Percentiles rank a stretch among this genome's conserved stretches.
These are phyloP conservation scores for Eimeria zaria DNA, from an alignment of 169 alveolate genomes.

Conservation along the genomic window DNA sequence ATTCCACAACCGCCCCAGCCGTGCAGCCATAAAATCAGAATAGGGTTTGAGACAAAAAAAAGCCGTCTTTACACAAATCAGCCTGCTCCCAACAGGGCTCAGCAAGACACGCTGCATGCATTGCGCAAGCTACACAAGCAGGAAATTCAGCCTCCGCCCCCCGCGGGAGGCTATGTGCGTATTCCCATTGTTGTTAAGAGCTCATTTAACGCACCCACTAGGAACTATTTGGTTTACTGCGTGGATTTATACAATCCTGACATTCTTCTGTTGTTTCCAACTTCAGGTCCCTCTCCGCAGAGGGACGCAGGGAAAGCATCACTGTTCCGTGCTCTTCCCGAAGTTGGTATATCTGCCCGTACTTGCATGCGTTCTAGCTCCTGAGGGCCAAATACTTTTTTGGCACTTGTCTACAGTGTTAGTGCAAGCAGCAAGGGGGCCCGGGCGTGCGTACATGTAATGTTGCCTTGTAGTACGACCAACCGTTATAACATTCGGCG, in stretches of 20 bases:
- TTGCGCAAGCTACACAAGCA: constrained; percentile 47
- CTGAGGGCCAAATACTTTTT: too few relatives aligned
- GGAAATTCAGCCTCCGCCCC: constrained; percentile 60
- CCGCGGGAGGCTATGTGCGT: constrained; percentile 58
- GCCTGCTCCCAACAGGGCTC: constrained; percentile 41
- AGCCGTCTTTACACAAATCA: constrained; percentile 43
- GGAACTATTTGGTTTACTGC: background rate
- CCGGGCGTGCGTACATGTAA: too few relatives aligned
- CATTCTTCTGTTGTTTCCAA: background rate
- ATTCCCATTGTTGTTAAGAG: background rate
- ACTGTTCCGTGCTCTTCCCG: too few relatives aligned
- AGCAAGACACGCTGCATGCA: constrained; percentile 78
- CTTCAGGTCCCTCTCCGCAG: background rate
- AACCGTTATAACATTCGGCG: too few relatives aligned
- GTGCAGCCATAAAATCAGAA: constrained; percentile 68
- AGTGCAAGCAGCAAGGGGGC: too few relatives aligned
- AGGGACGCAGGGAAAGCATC: background rate
- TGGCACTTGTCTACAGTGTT: too few relatives aligned
- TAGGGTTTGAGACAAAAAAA: constrained; percentile 46
- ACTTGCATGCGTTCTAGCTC: too few relatives aligned
- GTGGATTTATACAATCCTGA: background rate
- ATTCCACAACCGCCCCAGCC: constrained; percentile 77
- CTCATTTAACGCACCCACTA: background rate
- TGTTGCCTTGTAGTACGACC: too few relatives aligned
- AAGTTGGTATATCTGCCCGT: too few relatives aligned